These are phyloP conservation scores for Scorias spongiosa DNA, from an alignment of 2,329 filamentous ascomycete species.

Conservation along the genomic window DNA sequence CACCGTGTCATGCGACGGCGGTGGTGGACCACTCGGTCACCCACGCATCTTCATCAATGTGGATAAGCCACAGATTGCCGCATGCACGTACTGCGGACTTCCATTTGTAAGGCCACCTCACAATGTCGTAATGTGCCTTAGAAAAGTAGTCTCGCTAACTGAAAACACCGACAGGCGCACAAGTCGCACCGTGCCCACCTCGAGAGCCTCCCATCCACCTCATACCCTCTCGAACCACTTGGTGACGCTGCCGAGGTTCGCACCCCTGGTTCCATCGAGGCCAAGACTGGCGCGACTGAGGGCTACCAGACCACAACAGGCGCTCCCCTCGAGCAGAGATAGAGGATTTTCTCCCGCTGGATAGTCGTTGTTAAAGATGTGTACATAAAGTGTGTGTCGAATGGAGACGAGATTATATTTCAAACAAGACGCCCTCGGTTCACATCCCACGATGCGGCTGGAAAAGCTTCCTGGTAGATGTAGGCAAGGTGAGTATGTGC, in stretches of 20 bases:
- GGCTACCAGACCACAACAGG: slow-evolving; percentile 40
- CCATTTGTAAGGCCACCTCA: slow-evolving; percentile 59
- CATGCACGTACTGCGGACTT: slow-evolving; percentile 83
- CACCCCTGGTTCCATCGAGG: slow-evolving; percentile 22
- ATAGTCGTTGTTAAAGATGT: slow-evolving; percentile 2
- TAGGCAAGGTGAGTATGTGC: too few species aligned
- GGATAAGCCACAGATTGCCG: slow-evolving; percentile 86
- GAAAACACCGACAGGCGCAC: slow-evolving; percentile 48
- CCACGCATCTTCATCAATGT: slow-evolving; percentile 94
- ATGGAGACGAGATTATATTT: too few species aligned
- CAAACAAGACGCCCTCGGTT: too few species aligned
- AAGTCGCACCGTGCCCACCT: slow-evolving; percentile 77
- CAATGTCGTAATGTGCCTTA: slow-evolving; percentile 1
- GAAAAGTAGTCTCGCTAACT: not conserved
- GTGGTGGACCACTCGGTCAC: slow-evolving; percentile 78
- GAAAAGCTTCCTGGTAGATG: too few species aligned
- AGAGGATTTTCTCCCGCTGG: slow-evolving; percentile 10
- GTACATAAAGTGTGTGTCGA: slow-evolving; percentile 5
- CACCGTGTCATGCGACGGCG: slow-evolving; percentile 77
- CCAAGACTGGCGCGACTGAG: slow-evolving; percentile 17
- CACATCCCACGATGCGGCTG: too few species aligned
- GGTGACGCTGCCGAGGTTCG: slow-evolving; percentile 44
- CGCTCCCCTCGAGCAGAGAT: slow-evolving; percentile 46
- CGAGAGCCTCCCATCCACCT: slow-evolving; percentile 60
- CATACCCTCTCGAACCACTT: slow-evolving; percentile 53